Conservation (phyloP, 2,329 filamentous ascomycete genomes). For the Fusarium secorum region DNA sequence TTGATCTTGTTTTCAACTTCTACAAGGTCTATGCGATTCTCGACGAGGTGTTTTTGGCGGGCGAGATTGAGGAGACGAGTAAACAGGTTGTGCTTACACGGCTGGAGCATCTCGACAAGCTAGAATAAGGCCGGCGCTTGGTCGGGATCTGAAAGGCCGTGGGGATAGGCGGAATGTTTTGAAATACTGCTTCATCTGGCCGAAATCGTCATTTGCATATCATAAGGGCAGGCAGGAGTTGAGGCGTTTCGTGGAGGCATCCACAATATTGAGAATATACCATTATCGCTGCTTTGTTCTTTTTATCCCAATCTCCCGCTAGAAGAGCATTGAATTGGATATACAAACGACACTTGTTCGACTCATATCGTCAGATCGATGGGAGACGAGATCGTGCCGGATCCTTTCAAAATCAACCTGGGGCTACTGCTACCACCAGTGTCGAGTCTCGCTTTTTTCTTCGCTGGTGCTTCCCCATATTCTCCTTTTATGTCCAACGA, state of each 20-base stretch:
- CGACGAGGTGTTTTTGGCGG: constrained; percentile 96
- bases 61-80: constrained; percentile 98
- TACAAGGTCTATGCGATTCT: constrained; percentile 96
- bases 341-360: not conserved
- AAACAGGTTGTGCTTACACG: constrained; percentile 97
- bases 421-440: not conserved
- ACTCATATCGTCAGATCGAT: not conserved
- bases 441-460: not conserved
- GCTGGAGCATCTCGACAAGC: constrained; percentile 93
- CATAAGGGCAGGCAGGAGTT: constrained; percentile 29
- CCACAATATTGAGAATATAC: constrained; percentile 26
- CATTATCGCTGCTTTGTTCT: constrained; percentile 6
- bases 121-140: constrained; percentile 69
- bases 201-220: constrained; percentile 23
- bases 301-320: not conserved
- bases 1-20: constrained; percentile 87
- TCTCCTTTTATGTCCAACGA: not conserved
- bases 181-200: not conserved
- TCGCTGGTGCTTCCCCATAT: not conserved
- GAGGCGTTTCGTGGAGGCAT: constrained; percentile 26
- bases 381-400: not conserved
- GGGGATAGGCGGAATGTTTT: not conserved
- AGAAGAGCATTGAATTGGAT: not conserved
- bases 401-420: not conserved
- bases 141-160: not conserved